Evolutionary conservation across 1,139 yeast species (phyloP).

Genomic region (Lodderomyces parapsilosis): DNA sequence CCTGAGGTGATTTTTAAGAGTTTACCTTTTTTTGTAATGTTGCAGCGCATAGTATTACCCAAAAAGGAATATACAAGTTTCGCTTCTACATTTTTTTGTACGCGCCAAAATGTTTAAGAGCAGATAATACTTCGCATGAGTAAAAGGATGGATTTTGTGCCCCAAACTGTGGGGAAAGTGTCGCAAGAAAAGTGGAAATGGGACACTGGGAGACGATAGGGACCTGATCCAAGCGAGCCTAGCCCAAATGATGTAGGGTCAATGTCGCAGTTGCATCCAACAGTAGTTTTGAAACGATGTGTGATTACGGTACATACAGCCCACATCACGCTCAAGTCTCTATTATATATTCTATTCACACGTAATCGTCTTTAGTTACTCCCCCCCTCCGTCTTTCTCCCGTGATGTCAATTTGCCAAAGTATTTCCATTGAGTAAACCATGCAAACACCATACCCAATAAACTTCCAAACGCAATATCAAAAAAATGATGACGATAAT

Average conservation of each 20-base stretch:
- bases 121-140: no score
- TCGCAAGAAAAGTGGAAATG: no score
- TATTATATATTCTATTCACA: neutral
- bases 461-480: constrained; percentile 39
- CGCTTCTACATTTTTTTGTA: neutral
- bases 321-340: no score
- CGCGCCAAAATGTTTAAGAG: neutral
- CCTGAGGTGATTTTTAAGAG: neutral
- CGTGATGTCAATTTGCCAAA: constrained; percentile 13
- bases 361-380: neutral
- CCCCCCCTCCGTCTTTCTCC: neutral
- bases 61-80: neutral
- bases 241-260: no score
- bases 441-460: constrained; percentile 32
- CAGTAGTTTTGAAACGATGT: no score
- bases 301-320: no score
- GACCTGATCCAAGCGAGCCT: no score
- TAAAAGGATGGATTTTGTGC: no score
- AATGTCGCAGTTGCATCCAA: no score
- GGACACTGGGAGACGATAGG: no score
- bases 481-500: constrained; percentile 45
- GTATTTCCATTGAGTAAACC: constrained; percentile 35
- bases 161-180: no score
- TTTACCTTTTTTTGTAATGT: neutral
- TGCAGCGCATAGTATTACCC: neutral